phyloP scores from a whole-genome alignment of 768 basidiomycete genomes.

The Albatrellus ellisii region DNA sequence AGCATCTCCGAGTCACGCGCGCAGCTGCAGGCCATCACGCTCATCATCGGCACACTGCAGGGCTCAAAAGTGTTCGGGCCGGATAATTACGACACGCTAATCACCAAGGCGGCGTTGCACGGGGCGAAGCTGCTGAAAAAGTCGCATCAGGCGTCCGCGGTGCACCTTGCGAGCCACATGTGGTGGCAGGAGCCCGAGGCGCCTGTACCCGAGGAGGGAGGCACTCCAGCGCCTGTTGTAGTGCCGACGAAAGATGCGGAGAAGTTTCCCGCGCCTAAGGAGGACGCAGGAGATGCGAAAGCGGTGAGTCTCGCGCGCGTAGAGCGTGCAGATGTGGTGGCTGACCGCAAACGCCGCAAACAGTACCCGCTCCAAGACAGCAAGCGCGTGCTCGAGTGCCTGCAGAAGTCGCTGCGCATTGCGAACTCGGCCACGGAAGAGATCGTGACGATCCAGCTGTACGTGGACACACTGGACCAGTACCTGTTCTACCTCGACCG shows the following conservation, averaged over 20 bases:
- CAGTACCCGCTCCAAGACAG: conserved; percentile 87
- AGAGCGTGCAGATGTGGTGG: neutral
- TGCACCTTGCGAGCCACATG: conserved; percentile 88
- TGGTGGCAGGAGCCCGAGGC: conserved; percentile 98
- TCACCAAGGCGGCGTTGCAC: conserved; percentile 97
- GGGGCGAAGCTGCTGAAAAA: conserved; percentile 95
- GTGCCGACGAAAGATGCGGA: conserved; percentile 18
- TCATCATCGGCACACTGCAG: conserved; percentile 86
- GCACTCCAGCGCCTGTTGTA: conserved; percentile 16
- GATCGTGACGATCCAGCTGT: conserved; percentile 90
- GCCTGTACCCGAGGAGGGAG: conserved; percentile 25
- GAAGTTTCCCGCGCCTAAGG: conserved; percentile 23
- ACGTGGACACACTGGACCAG: conserved; percentile 91
- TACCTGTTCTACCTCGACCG: conserved; percentile 96
- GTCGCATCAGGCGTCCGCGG: conserved; percentile 93
- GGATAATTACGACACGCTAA: conserved; percentile 95
- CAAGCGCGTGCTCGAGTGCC: conserved; percentile 93
- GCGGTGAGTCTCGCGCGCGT: conserved; percentile 16
- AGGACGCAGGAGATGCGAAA: conserved; percentile 27
- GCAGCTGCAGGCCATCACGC: conserved; percentile 93
- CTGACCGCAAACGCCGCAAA: neutral
- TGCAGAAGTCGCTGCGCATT: conserved; percentile 93
- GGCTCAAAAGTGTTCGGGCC: conserved; percentile 82
- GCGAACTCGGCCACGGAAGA: conserved; percentile 96
- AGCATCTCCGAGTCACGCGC: conserved; percentile 91